phyloP scores from a whole-genome alignment of 257 asterid genomes.

The Solanum lycopersicoides region DNA sequence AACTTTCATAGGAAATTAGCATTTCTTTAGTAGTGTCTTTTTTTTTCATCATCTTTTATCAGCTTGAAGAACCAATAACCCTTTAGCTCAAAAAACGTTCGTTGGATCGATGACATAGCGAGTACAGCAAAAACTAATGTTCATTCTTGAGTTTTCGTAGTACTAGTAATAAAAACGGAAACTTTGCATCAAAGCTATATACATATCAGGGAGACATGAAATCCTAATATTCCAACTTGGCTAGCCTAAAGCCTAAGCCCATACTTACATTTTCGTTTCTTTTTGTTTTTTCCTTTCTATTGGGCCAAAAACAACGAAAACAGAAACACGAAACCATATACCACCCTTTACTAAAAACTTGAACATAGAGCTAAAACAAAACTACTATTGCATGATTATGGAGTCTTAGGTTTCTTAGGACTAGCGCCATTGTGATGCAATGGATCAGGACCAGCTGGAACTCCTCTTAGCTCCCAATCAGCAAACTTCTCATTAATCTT shows the following conservation, averaged over 20 bases:
- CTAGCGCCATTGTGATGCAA: conserved; percentile 46
- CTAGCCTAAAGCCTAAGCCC: background rate
- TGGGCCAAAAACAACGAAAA: background rate
- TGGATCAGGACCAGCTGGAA: conserved; percentile 64
- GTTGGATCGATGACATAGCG: background rate
- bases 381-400: conserved; percentile 10
- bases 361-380: background rate
- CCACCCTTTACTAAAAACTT: background rate
- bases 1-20: background rate
- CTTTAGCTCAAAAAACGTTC: background rate
- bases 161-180: background rate
- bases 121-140: background rate
- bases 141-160: background rate
- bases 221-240: background rate
- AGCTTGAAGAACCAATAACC: background rate
- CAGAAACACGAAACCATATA: background rate
- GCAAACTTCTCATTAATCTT: conserved; percentile 21
- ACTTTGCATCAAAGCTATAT: background rate
- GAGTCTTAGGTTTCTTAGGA: conserved; percentile 41
- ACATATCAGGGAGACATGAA: background rate
- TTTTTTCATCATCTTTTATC: background rate
- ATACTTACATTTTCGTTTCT: background rate
- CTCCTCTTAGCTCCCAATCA: conserved; percentile 49
- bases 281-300: background rate
- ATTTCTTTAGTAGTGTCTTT: background rate